Base-by-base conservation (phyloP, 208 protist species). In the Kentomonas sorsogonicus region DNA sequence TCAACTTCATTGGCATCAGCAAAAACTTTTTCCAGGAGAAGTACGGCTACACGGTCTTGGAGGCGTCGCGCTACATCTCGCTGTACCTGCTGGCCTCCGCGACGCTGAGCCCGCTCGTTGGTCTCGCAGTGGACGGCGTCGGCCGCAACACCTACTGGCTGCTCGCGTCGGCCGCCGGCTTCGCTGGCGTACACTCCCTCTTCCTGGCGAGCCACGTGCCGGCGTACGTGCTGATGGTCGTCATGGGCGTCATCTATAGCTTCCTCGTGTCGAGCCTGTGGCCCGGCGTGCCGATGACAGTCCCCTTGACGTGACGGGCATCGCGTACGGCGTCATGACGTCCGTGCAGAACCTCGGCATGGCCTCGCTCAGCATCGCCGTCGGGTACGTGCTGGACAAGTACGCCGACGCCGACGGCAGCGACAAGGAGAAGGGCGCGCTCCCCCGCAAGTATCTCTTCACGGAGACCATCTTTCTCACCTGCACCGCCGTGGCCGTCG, bases 281-380 rank as follows among this genome's bases (percentile, higher is more conserved):
- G 86, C 89, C 93, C 1, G 83, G 87, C 3, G 63, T 96, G 48
- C 79, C 88, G 3, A 88, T 70, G 68, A 72, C 73, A 3, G 80
- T 97, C 9, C 61, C 61, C 0, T 72, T 75, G 48, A 90, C 44
- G 57, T 86, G 20, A 71, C 93, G 7, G 88, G 85, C 13, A 69
- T 94, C 4, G 79, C 93, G 15, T 97, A 94, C 48, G 93, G 93
- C 30, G 64, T 85, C 41, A 97, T 97, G 89, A 97, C 89, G 6
- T 76, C 88, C 7, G 62, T 93, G 25, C 88, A 95, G 63, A 96
- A 96, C 56, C 80, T 86, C 46, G 86, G 86, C 13, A 60, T 93
- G n/a, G 82, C 83, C 5, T 55, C n/a, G n/a, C n/a, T n/a, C n/a
- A n/a, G n/a, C n/a, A n/a, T n/a, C n/a, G n/a, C n/a, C n/a, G n/a